These are phyloP conservation scores for Tolypocladium pustulatum DNA, from an alignment of 2,329 filamentous ascomycete genomes.

Conservation along the genomic window DNA sequence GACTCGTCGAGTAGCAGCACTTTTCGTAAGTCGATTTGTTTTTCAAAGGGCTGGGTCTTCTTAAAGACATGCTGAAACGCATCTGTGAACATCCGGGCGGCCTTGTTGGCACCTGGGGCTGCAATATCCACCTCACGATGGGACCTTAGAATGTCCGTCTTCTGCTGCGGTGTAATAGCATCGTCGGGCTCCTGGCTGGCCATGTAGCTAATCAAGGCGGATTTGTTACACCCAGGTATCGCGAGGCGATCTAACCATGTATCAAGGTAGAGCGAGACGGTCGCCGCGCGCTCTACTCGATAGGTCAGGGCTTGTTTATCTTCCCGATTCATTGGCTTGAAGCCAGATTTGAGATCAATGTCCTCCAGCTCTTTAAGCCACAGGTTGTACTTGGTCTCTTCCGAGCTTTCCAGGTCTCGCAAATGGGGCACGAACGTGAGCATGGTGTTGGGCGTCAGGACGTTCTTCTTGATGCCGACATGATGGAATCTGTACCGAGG, in stretches of 20 bases:
- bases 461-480: conserved; percentile 48
- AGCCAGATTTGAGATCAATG: conserved; percentile 47
- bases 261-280: conserved; percentile 42
- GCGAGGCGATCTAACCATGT: conserved; percentile 39
- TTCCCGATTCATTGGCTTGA: conserved; percentile 40
- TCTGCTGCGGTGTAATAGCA: conserved; percentile 43
- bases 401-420: conserved; percentile 44
- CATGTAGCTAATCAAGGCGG: conserved; percentile 43
- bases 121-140: conserved; percentile 28
- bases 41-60: conserved; percentile 18
- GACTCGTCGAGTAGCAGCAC: conserved; percentile 43
- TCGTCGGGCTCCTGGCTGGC: conserved; percentile 35
- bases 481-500: conserved; percentile 51
- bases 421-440: conserved; percentile 50
- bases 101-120: conserved; percentile 29
- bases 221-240: conserved; percentile 41
- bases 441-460: conserved; percentile 49
- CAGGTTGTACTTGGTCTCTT: conserved; percentile 42
- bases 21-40: conserved; percentile 37
- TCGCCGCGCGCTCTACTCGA: conserved; percentile 40
- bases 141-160: conserved; percentile 38
- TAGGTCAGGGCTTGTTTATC: conserved; percentile 39
- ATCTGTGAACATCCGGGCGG: conserved; percentile 40
- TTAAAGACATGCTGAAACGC: conserved; percentile 48
- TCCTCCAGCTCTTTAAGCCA: conserved; percentile 49